Percentiles rank a stretch among this genome's conserved stretches.
Conservation (phyloP, 352 stramenopile genomes). For the Phytopythium vexans region DNA sequence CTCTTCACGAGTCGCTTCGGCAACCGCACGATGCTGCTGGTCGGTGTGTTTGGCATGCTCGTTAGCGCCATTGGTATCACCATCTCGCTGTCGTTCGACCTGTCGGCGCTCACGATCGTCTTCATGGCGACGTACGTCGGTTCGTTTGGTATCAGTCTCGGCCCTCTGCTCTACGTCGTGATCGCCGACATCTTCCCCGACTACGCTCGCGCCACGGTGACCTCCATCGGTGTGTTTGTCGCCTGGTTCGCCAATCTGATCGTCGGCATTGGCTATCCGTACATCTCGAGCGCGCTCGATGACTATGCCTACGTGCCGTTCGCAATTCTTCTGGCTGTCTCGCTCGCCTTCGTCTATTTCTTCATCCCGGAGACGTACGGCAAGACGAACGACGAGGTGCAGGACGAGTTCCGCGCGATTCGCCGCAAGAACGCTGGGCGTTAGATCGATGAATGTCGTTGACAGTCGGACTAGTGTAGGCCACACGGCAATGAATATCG, state of each 20-base stretch:
- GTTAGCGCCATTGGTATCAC: slow-evolving; percentile 34
- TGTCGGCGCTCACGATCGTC: slow-evolving; percentile 30
- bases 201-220: slow-evolving; percentile 33
- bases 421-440: slow-evolving; percentile 18
- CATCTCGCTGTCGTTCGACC: slow-evolving; percentile 22
- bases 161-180: slow-evolving; percentile 37
- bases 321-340: slow-evolving; percentile 16
- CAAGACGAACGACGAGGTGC: slow-evolving; percentile 51
- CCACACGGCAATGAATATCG: too few species aligned
- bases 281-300: slow-evolving; percentile 26
- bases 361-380: slow-evolving; percentile 39
- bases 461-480: too few species aligned
- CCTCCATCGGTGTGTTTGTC: slow-evolving; percentile 25
- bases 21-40: slow-evolving; percentile 32
- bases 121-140: slow-evolving; percentile 31
- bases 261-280: slow-evolving; percentile 49
- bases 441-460: too few species aligned
- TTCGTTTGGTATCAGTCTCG: slow-evolving; percentile 26
- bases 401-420: slow-evolving; percentile 36
- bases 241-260: slow-evolving; percentile 36
- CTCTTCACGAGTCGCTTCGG: slow-evolving; percentile 26
- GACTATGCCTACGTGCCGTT: slow-evolving; percentile 37
- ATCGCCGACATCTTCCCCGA: slow-evolving; percentile 45
- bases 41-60: slow-evolving; percentile 29
- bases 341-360: slow-evolving; percentile 27